Base-by-base conservation (phyloP, 257 asterid genomes). In the Anisodus acutangulus region DNA sequence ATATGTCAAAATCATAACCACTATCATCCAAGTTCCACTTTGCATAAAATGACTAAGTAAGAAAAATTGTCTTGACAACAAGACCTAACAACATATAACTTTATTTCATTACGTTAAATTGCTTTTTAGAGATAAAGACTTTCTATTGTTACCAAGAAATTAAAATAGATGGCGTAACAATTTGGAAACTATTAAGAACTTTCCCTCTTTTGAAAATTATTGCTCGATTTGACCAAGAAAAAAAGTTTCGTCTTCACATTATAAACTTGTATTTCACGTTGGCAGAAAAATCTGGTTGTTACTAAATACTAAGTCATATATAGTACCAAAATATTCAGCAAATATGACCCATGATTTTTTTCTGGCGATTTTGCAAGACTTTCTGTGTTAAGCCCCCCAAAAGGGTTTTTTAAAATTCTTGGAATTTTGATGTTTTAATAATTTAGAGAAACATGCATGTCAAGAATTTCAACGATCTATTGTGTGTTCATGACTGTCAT, bases 281-380 rank as follows among this genome's bases (percentile, higher is more conserved):
- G 80, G 80, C 43, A 74, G 12, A 60, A 76, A 74, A 22, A 11
- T 76, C 39, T 76, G 81, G 62, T 51, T 4, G 5, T 47, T 76
- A 51, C 39, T 8, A 1, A 15, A 12, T 39, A 8, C 78, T 15
- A 69, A 39, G 19, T 69, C 6, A 11, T 63, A 22, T 41, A 76
- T 22, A 51, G 26, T 63, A 76, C 7, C 6, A 26, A 63, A 76
- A 62, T 22, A 22, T 6, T 51, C 19, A 11, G 59, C 63, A 76
- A 26, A 76, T 22, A 12, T 49, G 63, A 26, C 60, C 41, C 22
- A 51, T 10, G 26, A 49, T 9, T 1, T 49, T 74, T 39, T 49
- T 49, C n/a, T 3, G 2, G 12, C 6, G n/a, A 49, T 43, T 49
- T 49, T 6, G 6, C 6, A 49, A 74, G n/a, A 12, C 12, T 47